Evolutionary conservation across 1,284 basidiomycete genomes (phyloP).

Genomic region (Cryptococcus sp.): DNA sequence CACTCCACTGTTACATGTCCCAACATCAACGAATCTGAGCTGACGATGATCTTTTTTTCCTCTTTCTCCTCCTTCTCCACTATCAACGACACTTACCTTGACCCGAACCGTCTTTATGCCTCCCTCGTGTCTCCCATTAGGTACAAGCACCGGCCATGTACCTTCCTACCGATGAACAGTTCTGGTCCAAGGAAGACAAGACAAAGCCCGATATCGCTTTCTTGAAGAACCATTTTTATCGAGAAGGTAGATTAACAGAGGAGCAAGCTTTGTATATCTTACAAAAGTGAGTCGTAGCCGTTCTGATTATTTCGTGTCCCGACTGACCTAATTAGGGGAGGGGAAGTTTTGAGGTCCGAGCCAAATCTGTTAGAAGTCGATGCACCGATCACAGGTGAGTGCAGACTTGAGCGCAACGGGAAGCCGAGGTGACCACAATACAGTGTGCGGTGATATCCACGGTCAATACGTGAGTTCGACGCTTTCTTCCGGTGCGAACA

Average conservation of each 20-base stretch:
- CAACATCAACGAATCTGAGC: too few species aligned
- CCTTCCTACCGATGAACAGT: constrained; percentile 86
- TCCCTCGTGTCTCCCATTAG: constrained; percentile 46
- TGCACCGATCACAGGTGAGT: constrained; percentile 86
- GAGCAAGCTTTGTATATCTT: constrained; percentile 86
- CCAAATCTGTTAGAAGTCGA: constrained; percentile 87
- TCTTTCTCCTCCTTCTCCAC: not conserved
- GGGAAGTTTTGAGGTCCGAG: constrained; percentile 69
- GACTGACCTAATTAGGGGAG: constrained; percentile 50
- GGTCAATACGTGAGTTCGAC: constrained; percentile 79
- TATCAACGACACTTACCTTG: not conserved
- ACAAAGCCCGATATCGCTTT: constrained; percentile 93
- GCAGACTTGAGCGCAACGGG: constrained; percentile 7
- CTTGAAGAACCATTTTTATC: constrained; percentile 98
- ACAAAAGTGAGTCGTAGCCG: constrained; percentile 52
- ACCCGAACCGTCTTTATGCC: not conserved
- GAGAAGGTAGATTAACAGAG: constrained; percentile 86
- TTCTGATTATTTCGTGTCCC: not conserved
- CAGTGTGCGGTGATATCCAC: constrained; percentile 93
- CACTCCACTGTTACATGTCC: too few species aligned
- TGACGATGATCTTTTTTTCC: not conserved
- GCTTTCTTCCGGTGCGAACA: constrained; percentile 1
- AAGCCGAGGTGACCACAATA: constrained; percentile 1
- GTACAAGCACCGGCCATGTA: constrained; percentile 93
- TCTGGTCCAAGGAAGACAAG: constrained; percentile 77